Base-by-base conservation (phyloP, 2,329 filamentous ascomycete genomes). In the Aureobasidium musti region DNA sequence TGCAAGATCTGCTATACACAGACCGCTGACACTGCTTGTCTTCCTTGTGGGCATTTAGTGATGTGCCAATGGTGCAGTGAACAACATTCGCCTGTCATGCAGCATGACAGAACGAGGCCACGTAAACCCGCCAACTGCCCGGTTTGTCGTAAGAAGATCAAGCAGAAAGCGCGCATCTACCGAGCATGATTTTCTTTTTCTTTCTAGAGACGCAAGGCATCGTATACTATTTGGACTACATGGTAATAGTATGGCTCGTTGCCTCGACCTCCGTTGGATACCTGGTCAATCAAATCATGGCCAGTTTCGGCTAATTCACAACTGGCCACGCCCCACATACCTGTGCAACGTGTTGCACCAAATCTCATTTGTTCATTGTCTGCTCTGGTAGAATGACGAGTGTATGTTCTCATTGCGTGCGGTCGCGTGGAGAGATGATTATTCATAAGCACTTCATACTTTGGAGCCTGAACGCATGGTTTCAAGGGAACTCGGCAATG, bases 51-150 rank as follows among this genome's bases (percentile, higher is more conserved):
- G 0, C 83, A 86, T 72, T 77, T 84, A 68, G 78, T 82, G 39
- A 82, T 86, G 77, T 86, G 83, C 71, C 75, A 78, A 45, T 86
- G 82, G 82, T 86, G 83, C 69, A 82, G 82, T 3, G 81, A 83
- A 59, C 78, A 82, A 59, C 78, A 81, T 52, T 77, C 82, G 39
- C 82, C 82, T 2, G 75, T 79, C 1, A 77, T 77, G 71, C 73
- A 77, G 66, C 71, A 75, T 33, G 79, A 81, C 70, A 68, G 69
- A 41, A 79, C 76, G n/a, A 72, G 79, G 37, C 80, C 80, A 21
- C 69, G 71, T 41, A 60, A 70, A n/a, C 72, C 76, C 19, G 76
- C 75, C 4, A 78, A 76, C 49, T 83, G 81, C 72, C 81, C 81
- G 2, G 78, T 81, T 67, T 83, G 81, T 69, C 72, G 81, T 68